Conservation (phyloP, 176 grass and related monocot species). For the Aegilops bicornis region DNA sequence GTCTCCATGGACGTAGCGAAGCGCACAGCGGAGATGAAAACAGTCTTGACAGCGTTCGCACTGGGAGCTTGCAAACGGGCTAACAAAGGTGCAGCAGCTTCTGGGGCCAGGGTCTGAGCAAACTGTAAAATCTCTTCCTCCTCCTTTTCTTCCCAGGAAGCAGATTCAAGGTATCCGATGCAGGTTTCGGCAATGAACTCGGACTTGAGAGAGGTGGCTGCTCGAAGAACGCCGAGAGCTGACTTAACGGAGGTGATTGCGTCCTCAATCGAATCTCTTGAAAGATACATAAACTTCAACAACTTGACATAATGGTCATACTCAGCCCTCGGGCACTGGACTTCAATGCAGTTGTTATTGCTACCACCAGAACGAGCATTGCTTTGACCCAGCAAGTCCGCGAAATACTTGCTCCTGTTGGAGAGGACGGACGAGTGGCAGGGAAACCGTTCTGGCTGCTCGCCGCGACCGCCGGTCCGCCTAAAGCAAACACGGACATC, state of each 20-base stretch:
- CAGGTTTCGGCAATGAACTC: slow-evolving; percentile 51
- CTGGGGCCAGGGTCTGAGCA: slow-evolving; percentile 50
- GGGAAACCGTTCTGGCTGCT: slow-evolving; percentile 52
- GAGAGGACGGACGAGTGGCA: slow-evolving; percentile 73
- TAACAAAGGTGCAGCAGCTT: slow-evolving; percentile 50
- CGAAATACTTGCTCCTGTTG: slow-evolving; percentile 64
- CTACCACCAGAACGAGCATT: slow-evolving; percentile 4
- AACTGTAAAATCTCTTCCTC: slow-evolving; percentile 83
- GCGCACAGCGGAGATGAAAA: slow-evolving; percentile 76
- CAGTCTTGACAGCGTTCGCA: slow-evolving; percentile 58
- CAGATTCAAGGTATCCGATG: slow-evolving; percentile 78
- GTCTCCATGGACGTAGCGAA: slow-evolving; percentile 58
- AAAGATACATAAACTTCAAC: slow-evolving; percentile 66
- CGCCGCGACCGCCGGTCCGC: background rate
- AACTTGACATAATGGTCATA: slow-evolving; percentile 77
- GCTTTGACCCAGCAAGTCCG: slow-evolving; percentile 41
- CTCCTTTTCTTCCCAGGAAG: slow-evolving; percentile 85
- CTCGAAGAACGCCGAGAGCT: slow-evolving; percentile 61
- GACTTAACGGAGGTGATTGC: slow-evolving; percentile 85
- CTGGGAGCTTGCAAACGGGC: slow-evolving; percentile 65
- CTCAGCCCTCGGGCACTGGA: slow-evolving; percentile 50
- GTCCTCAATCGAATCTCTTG: slow-evolving; percentile 57
- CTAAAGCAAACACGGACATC: slow-evolving; percentile 69
- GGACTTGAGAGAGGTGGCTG: slow-evolving; percentile 59
- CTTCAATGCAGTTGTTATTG: slow-evolving; percentile 55